Evolutionary conservation across 176 grass and related monocot species (phyloP).

Genomic region (Aegilops umbellulata): DNA sequence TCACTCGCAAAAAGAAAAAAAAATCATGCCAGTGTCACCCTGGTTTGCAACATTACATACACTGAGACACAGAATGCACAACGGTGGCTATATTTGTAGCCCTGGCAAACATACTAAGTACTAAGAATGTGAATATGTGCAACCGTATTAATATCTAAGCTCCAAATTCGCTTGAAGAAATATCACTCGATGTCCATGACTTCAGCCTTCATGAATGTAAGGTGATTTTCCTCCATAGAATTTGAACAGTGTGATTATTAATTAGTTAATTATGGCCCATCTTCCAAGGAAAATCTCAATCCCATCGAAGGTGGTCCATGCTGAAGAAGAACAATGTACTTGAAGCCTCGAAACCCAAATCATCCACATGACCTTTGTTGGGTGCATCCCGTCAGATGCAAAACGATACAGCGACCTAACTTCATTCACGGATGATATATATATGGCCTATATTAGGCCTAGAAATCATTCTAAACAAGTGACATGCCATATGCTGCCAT

Average conservation of each 20-base stretch:
- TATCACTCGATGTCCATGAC: constrained; percentile 67
- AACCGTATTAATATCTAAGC: background rate
- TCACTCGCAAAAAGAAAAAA: too few relatives aligned
- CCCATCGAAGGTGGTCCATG: background rate
- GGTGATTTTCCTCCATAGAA: constrained; percentile 29
- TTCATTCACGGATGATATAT: background rate
- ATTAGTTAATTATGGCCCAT: background rate
- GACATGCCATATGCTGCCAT: background rate
- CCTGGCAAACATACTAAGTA: background rate
- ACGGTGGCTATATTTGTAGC: background rate
- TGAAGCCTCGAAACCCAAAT: background rate
- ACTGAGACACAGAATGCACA: background rate
- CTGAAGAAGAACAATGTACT: background rate
- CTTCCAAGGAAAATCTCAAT: background rate
- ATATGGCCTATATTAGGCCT: background rate
- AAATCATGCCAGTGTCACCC: background rate
- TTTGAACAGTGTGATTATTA: background rate
- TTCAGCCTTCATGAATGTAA: constrained; percentile 64
- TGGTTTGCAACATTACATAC: background rate
- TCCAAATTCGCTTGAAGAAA: background rate
- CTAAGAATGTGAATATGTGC: background rate
- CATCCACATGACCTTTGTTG: background rate
- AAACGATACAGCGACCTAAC: background rate
- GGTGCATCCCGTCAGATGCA: background rate
- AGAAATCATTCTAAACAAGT: background rate